Base-by-base conservation (phyloP, 129 eudicot species). In the Flaveria bidentis region DNA sequence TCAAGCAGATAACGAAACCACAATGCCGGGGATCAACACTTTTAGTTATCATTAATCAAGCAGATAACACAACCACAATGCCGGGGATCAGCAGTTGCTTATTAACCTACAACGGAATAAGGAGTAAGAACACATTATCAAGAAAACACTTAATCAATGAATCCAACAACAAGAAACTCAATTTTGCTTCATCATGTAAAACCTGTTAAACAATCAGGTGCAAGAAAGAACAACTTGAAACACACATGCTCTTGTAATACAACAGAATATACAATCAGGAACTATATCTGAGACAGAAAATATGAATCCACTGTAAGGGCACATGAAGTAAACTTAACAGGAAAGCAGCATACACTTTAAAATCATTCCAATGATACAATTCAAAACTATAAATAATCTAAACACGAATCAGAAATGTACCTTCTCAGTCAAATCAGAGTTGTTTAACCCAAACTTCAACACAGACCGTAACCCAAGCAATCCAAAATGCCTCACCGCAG, bases 301-400 rank as follows among this genome's bases (percentile, higher is more conserved):
- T n/a, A 30, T 47, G 15, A 41, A 25, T 46, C 62, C 22, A 46
- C 5, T 13, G 12, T 13, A 20, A 15, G n/a, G n/a, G 9, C 51
- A 64, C 51, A 36, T 23, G 26, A 44, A 16, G 44, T 58, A 57
- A 20, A 39, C 20, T 22, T 73, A 73, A 53, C 78, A 74, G 16
- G 44, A 23, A 14, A 11, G 6, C 61, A 45, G 33, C 12, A 76
- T 14, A 20, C 13, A 64, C 13, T 28, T 22, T 13, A 65, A 6
- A 2, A 26, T 26, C 71, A 61, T 23, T 5, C 71, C 28, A 62
- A 25, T 46, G 13, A 2, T 62, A 53, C 45, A 4, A 74, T 14
- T 9, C 23, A 28, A 25, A 22, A 62, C 4, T 41, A 22, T 3
- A 45, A 28, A 75, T 56, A 9, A 61, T 25, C 12, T 7, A 26